Conservation (phyloP, 441 rosid species). For the Euphorbia celastroides region DNA sequence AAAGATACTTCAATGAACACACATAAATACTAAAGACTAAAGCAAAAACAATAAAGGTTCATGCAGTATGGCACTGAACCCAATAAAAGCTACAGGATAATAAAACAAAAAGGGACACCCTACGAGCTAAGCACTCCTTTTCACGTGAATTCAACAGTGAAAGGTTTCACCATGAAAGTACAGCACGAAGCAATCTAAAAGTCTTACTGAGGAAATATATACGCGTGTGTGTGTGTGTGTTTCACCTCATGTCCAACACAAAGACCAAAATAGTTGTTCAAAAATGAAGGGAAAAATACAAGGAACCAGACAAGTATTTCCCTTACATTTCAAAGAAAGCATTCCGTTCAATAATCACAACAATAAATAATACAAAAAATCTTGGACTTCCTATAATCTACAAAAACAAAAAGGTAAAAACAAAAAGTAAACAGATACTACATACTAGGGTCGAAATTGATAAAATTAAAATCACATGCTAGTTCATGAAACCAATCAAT, state of each 20-base stretch:
- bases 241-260: too few relatives aligned
- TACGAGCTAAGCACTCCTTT: background rate
- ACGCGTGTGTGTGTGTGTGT: too few relatives aligned
- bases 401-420: background rate
- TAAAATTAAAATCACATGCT: background rate
- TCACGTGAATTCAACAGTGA: background rate
- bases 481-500: background rate
- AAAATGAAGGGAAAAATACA: background rate
- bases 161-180: background rate
- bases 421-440: background rate
- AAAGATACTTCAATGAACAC: slow-evolving; percentile 11
- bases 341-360: too few relatives aligned
- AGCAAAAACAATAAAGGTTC: slow-evolving; percentile 5
- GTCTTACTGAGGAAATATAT: background rate
- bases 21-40: slow-evolving; percentile 5
- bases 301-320: background rate
- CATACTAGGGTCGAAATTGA: background rate
- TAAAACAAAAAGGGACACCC: background rate
- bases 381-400: background rate
- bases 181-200: background rate
- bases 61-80: background rate
- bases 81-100: background rate
- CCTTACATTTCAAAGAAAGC: background rate
- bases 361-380: background rate
- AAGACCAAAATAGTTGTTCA: background rate